Evolutionary conservation across 2,329 filamentous ascomycete species (phyloP).

Genomic region (Aspergillus sp.): DNA sequence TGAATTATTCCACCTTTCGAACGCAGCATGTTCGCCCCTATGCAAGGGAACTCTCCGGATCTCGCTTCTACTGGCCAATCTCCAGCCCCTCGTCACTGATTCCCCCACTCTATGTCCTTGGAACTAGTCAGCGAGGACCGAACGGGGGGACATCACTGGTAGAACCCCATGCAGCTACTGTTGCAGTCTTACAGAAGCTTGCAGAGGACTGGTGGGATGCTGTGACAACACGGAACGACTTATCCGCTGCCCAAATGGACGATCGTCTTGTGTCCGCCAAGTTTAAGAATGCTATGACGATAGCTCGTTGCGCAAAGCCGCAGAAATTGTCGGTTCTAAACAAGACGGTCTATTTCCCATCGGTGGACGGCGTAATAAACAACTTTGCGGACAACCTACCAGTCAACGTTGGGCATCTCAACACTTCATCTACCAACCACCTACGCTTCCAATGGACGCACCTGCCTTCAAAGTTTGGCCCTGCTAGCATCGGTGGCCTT

Average conservation of each 20-base stretch:
- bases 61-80: constrained; percentile 6
- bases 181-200: constrained; percentile 1
- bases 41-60: constrained; percentile 7
- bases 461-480: neutral
- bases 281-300: constrained; percentile 7
- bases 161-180: constrained; percentile 5
- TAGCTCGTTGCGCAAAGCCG: constrained; percentile 2
- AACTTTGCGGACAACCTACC: neutral
- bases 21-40: constrained; percentile 5
- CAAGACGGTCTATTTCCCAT: constrained; percentile 1
- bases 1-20: constrained; percentile 6
- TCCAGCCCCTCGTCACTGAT: constrained; percentile 6
- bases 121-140: constrained; percentile 2
- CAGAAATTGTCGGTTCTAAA: neutral
- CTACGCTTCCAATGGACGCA: constrained; percentile 1
- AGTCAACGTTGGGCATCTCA: neutral
- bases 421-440: neutral
- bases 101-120: constrained; percentile 4
- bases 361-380: neutral
- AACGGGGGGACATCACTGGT: constrained; percentile 3
- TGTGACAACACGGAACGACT: neutral
- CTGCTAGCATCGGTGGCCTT: constrained; percentile 5
- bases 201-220: constrained; percentile 8
- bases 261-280: constrained; percentile 6
- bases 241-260: constrained; percentile 5